Evolutionary conservation across 495 filamentous ascomycete genomes (phyloP).

Genomic region (Aspergillus olivimuriae): DNA sequence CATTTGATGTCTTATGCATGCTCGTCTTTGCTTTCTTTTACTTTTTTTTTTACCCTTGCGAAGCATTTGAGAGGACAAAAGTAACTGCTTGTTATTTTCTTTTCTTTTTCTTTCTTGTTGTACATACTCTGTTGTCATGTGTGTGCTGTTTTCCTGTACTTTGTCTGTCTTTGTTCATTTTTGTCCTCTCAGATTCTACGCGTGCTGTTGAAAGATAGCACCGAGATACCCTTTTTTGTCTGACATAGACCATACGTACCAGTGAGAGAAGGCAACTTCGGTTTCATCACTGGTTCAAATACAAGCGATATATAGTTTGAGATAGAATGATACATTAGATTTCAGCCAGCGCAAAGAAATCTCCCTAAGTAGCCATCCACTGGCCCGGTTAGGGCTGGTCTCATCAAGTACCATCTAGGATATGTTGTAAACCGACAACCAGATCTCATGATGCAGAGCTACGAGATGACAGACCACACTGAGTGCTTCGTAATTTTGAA

Average conservation of each 20-base stretch:
- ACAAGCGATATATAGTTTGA: too few species aligned
- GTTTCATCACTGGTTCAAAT: too few species aligned
- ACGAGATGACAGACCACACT: conserved; percentile 1
- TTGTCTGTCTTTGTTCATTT: not conserved
- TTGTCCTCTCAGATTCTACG: conserved; percentile 1
- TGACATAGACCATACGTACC: not conserved
- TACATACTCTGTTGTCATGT: conserved; percentile 8
- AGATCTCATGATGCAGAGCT: too few species aligned
- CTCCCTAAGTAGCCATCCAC: too few species aligned
- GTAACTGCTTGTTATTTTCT: conserved; percentile 15
- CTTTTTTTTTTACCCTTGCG: conserved; percentile 11
- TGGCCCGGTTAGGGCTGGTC: too few species aligned
- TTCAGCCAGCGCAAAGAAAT: too few species aligned
- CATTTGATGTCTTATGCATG: conserved; percentile 12
- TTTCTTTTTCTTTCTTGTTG: conserved; percentile 8
- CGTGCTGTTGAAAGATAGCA: conserved; percentile 3
- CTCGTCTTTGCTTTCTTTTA: conserved; percentile 5
- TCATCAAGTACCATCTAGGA: too few species aligned
- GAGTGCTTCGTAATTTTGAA: conserved; percentile 9
- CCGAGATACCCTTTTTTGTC: conserved; percentile 6
- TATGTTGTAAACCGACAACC: too few species aligned
- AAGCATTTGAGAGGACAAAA: conserved; percentile 16
- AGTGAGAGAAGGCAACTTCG: too few species aligned
- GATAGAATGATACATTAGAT: too few species aligned
- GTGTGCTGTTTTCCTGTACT: conserved; percentile 4